Evolutionary conservation across 2,329 filamentous ascomycete species (phyloP).

Genomic region (Talaromyces sp.): DNA sequence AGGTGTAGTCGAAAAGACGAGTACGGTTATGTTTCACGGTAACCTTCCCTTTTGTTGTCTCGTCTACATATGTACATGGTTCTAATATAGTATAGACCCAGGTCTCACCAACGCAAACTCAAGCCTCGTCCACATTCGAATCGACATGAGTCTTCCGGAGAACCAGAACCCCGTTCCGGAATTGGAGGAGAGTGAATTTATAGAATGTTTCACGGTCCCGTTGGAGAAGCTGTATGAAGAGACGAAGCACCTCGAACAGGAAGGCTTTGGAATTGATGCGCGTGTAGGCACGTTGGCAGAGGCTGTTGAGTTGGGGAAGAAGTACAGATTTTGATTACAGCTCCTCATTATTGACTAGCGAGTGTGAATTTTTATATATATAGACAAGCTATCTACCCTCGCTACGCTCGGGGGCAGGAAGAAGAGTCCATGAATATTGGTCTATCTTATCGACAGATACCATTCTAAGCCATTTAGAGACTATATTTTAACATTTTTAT

Average conservation of each 20-base stretch:
- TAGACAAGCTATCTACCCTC: no score
- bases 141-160: conserved; percentile 66
- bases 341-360: no score
- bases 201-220: conserved; percentile 71
- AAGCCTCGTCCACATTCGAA: conserved; percentile 64
- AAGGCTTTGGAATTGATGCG: conserved; percentile 77
- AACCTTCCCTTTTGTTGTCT: neutral
- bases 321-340: conserved; percentile 22
- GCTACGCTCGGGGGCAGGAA: no score
- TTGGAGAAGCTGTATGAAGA: conserved; percentile 63
- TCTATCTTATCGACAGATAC: no score
- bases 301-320: conserved; percentile 69
- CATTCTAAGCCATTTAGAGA: no score
- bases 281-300: conserved; percentile 74
- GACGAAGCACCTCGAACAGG: conserved; percentile 62
- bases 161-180: conserved; percentile 68
- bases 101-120: conserved; percentile 51
- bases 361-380: no score
- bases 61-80: neutral
- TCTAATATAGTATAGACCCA: conserved; percentile 32
- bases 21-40: conserved; percentile 47
- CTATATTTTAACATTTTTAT: no score
- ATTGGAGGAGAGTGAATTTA: conserved; percentile 77
- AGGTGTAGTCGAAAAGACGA: conserved; percentile 45
- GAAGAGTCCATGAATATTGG: no score